phyloP scores from a whole-genome alignment of 768 basidiomycete species.

The Rhodotorula diobovata region DNA sequence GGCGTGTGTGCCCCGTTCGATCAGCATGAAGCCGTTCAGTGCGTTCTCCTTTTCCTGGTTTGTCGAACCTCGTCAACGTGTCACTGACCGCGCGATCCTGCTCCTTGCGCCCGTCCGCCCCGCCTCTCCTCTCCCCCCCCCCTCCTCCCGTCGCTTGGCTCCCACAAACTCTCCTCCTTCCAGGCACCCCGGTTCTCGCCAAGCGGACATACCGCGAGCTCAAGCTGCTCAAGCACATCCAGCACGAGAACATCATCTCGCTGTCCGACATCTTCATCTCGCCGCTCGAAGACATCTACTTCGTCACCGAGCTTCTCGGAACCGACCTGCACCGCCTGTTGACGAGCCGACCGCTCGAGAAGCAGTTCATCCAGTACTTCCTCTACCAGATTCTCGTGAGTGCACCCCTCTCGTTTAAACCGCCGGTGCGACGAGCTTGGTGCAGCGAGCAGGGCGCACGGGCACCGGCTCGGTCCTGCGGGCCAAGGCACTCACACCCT shows the following conservation, averaged over 20 bases:
- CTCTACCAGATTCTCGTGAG: conserved; percentile 82
- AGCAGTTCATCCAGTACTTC: conserved; percentile 99
- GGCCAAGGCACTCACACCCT: background rate
- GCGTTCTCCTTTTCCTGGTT: background rate
- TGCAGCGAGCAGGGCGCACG: too few species aligned
- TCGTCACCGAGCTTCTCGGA: conserved; percentile 95
- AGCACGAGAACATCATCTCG: conserved; percentile 99
- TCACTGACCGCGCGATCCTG: background rate
- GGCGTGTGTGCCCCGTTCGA: too few species aligned
- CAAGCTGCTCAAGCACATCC: conserved; percentile 95
- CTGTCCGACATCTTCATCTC: conserved; percentile 99
- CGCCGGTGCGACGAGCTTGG: too few species aligned
- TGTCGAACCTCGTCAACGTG: too few species aligned
- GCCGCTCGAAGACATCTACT: conserved; percentile 92
- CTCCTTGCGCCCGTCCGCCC: background rate
- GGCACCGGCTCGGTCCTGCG: too few species aligned
- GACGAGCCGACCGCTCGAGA: conserved; percentile 93
- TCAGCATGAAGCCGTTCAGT: conserved; percentile 99
- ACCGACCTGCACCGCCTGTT: conserved; percentile 96
- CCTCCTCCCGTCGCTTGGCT: background rate
- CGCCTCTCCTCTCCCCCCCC: background rate
- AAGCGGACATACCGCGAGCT: conserved; percentile 97
- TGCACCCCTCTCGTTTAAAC: conserved; percentile 48
- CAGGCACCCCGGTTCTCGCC: conserved; percentile 82
- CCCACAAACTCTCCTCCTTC: background rate